Evolutionary conservation across 345 rosid genomes (phyloP).

Genomic region (Salix arbutifolia): DNA sequence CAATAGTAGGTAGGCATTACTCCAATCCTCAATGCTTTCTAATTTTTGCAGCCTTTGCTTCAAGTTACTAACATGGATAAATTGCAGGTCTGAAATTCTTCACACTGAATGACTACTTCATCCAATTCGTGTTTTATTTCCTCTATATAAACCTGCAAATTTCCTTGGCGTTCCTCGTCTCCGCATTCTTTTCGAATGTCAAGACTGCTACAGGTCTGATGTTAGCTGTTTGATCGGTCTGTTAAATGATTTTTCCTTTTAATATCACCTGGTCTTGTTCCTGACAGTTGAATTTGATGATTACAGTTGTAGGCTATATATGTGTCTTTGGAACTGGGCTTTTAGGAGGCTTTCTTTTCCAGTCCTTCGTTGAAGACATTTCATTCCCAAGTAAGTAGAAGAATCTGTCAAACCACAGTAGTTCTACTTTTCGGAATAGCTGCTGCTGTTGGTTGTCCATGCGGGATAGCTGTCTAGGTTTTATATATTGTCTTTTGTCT

Average conservation of each 20-base stretch:
- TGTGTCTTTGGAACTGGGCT: constrained; percentile 80
- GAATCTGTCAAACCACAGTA: background rate
- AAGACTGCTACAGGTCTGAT: constrained; percentile 85
- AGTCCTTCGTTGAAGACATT: constrained; percentile 52
- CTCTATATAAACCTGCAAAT: constrained; percentile 81
- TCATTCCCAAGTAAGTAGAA: constrained; percentile 72
- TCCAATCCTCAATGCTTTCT: background rate
- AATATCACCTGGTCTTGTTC: constrained; percentile 6
- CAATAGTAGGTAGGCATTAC: constrained; percentile 70
- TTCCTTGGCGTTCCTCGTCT: constrained; percentile 60
- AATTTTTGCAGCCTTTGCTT: constrained; percentile 6
- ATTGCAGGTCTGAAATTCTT: constrained; percentile 79
- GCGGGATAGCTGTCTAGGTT: background rate
- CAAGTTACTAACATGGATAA: constrained; percentile 16
- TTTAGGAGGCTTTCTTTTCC: constrained; percentile 66
- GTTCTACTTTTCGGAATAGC: background rate
- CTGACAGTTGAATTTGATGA: constrained; percentile 13
- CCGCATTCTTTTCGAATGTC: constrained; percentile 62
- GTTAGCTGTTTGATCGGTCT: constrained; percentile 2
- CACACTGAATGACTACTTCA: constrained; percentile 57
- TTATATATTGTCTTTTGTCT: background rate
- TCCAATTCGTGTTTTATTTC: constrained; percentile 68
- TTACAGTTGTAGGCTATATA: constrained; percentile 63
- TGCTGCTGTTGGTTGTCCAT: background rate
- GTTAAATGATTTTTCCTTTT: background rate